Percentiles rank a stretch among this genome's conserved stretches.
Conservation (phyloP, 2,329 filamentous ascomycete genomes). For the Penicillium sp. region DNA sequence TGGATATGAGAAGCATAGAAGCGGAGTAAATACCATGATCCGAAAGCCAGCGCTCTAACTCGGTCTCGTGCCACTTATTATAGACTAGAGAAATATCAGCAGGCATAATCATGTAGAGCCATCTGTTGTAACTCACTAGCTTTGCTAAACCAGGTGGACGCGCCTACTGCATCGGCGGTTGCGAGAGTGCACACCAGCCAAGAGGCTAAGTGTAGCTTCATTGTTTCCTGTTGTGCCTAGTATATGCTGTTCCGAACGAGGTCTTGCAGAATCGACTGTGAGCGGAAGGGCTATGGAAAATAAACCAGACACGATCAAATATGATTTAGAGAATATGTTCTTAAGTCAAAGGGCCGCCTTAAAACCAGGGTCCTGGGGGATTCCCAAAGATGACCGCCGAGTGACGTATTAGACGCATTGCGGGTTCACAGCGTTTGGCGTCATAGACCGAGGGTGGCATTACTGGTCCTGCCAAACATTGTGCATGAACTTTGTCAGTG, state of each 20-base stretch:
- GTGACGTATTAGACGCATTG: conserved; percentile 36
- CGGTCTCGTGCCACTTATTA: conserved; percentile 98
- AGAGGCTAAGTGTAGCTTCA: conserved; percentile 76
- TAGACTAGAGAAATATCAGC: conserved; percentile 65
- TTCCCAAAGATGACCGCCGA: conserved; percentile 33
- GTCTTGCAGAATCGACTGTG: not conserved
- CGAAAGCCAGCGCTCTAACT: conserved; percentile 94
- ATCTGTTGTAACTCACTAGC: conserved; percentile 65
- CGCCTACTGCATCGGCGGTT: conserved; percentile 67
- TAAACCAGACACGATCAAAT: not conserved
- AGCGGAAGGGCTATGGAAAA: not conserved
- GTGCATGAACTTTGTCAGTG: conserved; percentile 3
- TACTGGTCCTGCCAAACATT: conserved; percentile 11
- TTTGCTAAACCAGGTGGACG: conserved; percentile 85
- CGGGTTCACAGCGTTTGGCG: conserved; percentile 21
- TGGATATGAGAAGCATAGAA: not conserved
- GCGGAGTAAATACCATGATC: conserved; percentile 65
- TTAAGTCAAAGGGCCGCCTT: not conserved
- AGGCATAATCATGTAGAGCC: not conserved
- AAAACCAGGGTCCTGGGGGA: conserved; percentile 8
- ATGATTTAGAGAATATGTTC: not conserved
- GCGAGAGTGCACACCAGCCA: conserved; percentile 74
- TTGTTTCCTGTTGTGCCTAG: conserved; percentile 48
- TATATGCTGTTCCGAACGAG: not conserved
- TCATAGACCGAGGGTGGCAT: conserved; percentile 23